phyloP scores from a whole-genome alignment of 208 protist genomes.

The Paratrypanosoma confusum region DNA sequence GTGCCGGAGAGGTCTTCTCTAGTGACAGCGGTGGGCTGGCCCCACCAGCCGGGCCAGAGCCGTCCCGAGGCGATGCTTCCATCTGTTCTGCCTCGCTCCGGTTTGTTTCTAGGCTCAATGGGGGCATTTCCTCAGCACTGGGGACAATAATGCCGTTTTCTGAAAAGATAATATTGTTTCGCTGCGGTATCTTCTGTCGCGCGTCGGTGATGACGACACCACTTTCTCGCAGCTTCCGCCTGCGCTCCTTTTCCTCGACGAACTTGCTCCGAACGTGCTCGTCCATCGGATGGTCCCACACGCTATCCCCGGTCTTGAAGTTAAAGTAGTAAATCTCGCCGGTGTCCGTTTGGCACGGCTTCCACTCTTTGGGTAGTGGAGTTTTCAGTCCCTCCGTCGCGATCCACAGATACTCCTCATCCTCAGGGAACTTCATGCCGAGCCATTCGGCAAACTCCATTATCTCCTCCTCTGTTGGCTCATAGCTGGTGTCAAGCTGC shows the following conservation, averaged over 20 bases:
- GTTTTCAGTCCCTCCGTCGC: conserved; percentile 89
- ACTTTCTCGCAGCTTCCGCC: too few species aligned
- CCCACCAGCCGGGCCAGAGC: too few species aligned
- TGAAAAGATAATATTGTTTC: too few species aligned
- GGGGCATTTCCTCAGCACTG: too few species aligned
- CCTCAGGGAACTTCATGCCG: conserved; percentile 86
- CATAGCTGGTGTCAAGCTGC: conserved; percentile 71
- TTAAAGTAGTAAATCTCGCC: conserved; percentile 96
- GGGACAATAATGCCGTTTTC: too few species aligned
- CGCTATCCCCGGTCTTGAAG: conserved; percentile 89
- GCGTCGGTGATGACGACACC: too few species aligned
- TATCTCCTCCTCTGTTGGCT: conserved; percentile 87
- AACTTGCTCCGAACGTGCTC: conserved; percentile 73
- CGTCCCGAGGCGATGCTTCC: too few species aligned
- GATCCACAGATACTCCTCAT: conserved; percentile 86
- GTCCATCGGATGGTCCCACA: conserved; percentile 94
- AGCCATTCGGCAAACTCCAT: conserved; percentile 87
- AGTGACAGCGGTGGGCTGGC: too few species aligned
- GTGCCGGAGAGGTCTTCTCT: too few species aligned
- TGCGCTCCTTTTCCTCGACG: conserved; percentile 52
- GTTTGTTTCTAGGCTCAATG: too few species aligned
- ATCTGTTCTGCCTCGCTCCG: too few species aligned
- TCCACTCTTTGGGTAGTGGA: conserved; percentile 91
- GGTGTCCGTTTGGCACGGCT: conserved; percentile 84
- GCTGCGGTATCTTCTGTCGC: too few species aligned